These are phyloP conservation scores for Cucumis melo DNA, from an alignment of 306 rosid genomes.

Conservation along the genomic window DNA sequence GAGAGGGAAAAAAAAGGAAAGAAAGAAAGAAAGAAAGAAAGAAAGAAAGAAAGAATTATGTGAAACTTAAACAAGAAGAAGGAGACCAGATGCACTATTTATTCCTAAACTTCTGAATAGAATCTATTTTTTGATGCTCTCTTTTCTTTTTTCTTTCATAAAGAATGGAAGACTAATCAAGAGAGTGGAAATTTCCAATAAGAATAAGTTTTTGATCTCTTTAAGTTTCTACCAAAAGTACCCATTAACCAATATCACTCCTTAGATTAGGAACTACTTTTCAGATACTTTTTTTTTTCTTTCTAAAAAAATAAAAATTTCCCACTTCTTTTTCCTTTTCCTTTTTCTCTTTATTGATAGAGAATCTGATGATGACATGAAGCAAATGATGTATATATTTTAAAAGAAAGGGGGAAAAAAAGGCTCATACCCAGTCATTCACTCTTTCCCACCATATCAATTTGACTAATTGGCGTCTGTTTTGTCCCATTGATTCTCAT, in stretches of 20 bases:
- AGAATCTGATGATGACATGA: conserved; percentile 28
- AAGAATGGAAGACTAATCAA: background rate
- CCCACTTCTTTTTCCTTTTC: conserved; percentile 3
- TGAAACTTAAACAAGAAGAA: conserved; percentile 15
- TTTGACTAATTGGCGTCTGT: conserved; percentile 16
- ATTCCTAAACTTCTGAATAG: conserved; percentile 4
- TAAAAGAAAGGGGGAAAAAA: conserved; percentile 7
- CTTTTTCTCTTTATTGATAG: background rate
- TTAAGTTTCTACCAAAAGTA: background rate
- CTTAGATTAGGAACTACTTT: conserved; percentile 37
- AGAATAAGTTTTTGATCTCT: background rate
- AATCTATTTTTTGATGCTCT: background rate
- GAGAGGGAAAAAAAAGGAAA: no score
- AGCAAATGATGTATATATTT: background rate
- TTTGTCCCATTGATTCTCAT: conserved; percentile 18
- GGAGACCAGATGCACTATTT: conserved; percentile 2
- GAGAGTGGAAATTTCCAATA: background rate
- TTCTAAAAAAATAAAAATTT: background rate
- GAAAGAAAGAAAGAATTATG: background rate
- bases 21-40: background rate
- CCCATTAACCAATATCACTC: background rate
- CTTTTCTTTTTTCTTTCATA: background rate
- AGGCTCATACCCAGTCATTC: conserved; percentile 20
- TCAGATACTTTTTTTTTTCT: conserved; percentile 4
- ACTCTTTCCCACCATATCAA: conserved; percentile 21